These are phyloP conservation scores for Kluyveromyces nonfermentans DNA, from an alignment of 805 yeast species.

Conservation along the genomic window DNA sequence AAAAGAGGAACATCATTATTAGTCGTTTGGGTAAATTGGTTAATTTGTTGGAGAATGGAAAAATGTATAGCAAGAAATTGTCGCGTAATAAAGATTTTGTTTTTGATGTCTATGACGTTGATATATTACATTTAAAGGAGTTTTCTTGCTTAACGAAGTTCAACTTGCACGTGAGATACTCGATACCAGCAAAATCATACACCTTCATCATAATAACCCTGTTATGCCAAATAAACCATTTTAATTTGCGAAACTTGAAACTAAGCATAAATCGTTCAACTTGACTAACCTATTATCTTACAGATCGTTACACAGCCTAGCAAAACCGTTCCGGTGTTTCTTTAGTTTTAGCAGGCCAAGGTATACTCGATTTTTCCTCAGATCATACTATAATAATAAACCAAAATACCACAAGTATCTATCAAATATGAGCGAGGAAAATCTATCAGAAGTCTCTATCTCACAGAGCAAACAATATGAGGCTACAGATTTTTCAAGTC, in stretches of 20 bases:
- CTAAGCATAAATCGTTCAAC: not conserved
- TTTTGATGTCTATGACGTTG: no score
- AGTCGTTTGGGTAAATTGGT: no score
- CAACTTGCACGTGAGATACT: no score
- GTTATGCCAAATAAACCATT: not conserved
- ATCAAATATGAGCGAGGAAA: slow-evolving; percentile 33
- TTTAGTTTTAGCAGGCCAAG: not conserved
- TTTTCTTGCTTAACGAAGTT: no score
- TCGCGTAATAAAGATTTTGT: no score
- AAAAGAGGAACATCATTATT: no score
- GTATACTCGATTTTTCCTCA: not conserved
- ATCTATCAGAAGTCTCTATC: slow-evolving; percentile 29
- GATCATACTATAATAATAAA: not conserved
- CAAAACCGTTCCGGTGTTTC: not conserved
- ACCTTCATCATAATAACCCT: not conserved
- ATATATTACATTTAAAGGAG: no score
- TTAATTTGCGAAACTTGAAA: not conserved
- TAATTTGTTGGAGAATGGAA: no score
- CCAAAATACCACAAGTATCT: not conserved
- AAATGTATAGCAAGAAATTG: no score
- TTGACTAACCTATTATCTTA: slow-evolving; percentile 2
- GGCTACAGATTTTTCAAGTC: slow-evolving; percentile 25
- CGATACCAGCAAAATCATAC: no score
- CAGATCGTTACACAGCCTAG: slow-evolving; percentile 1
- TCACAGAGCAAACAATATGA: slow-evolving; percentile 22